phyloP scores from a whole-genome alignment of 768 basidiomycete species.

The Kwoniella sp. region DNA sequence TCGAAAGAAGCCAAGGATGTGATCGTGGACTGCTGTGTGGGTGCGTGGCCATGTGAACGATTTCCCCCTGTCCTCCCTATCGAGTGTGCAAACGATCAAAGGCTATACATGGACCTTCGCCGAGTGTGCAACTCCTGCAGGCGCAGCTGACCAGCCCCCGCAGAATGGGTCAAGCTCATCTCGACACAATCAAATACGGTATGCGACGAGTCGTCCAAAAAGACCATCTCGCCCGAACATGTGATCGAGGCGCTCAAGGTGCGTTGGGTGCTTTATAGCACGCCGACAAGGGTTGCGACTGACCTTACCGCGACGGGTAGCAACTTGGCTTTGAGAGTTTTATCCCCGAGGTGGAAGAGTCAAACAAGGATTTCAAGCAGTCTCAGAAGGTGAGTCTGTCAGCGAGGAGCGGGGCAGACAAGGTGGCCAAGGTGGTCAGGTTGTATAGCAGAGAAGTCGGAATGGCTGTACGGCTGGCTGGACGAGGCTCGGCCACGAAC shows the following conservation, averaged over 20 bases:
- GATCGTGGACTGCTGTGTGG: slow-evolving; percentile 98
- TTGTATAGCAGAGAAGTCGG: too few relatives aligned
- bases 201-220: slow-evolving; percentile 96
- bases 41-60: too few relatives aligned
- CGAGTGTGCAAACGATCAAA: neutral
- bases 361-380: slow-evolving; percentile 92
- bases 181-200: slow-evolving; percentile 97
- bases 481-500: too few relatives aligned
- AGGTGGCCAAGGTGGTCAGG: too few relatives aligned
- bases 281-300: neutral
- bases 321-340: slow-evolving; percentile 89
- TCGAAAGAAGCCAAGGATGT: slow-evolving; percentile 95
- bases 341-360: slow-evolving; percentile 82
- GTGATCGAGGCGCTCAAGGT: slow-evolving; percentile 88
- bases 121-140: too few relatives aligned
- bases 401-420: too few relatives aligned
- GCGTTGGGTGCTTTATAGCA: slow-evolving; percentile 26
- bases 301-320: slow-evolving; percentile 52
- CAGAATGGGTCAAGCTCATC: slow-evolving; percentile 97
- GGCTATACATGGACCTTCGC: too few relatives aligned
- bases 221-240: slow-evolving; percentile 97
- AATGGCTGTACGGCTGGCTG: too few relatives aligned
- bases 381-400: slow-evolving; percentile 79
- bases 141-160: neutral
- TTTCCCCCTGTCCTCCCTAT: neutral